Conservation (phyloP, 768 basidiomycete genomes). For the Russula virescens region DNA sequence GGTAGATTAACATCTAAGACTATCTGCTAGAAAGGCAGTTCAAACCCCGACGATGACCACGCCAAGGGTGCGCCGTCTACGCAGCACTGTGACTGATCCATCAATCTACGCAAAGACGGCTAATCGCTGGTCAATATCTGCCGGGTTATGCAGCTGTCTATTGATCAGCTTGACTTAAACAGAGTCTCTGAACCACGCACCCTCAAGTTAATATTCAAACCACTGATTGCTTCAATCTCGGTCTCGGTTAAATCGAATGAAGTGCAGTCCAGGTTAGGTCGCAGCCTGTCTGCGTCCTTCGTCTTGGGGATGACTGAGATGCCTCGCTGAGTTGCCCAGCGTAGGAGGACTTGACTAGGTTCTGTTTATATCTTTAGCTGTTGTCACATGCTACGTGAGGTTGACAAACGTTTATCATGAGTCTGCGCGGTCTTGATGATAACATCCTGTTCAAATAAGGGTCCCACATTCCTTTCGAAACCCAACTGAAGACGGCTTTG, state of each 20-base stretch:
- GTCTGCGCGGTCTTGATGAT: conserved; percentile 43
- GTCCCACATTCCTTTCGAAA: conserved; percentile 43
- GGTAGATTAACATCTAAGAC: too few species aligned
- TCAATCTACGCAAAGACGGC: conserved; percentile 51
- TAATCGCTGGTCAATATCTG: conserved; percentile 56
- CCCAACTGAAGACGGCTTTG: conserved; percentile 61
- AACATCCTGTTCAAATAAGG: conserved; percentile 44
- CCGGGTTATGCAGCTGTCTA: conserved; percentile 63
- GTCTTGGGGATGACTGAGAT: conserved; percentile 48
- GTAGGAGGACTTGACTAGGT: conserved; percentile 41
- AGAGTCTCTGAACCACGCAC: conserved; percentile 36
- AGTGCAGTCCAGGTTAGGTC: conserved; percentile 42
- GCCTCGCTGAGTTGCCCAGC: conserved; percentile 46
- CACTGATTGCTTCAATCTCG: conserved; percentile 52
- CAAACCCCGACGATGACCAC: too few species aligned
- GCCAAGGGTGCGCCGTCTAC: too few species aligned
- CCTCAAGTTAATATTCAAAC: conserved; percentile 57
- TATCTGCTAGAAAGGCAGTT: too few species aligned
- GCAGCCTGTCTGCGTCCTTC: conserved; percentile 35
- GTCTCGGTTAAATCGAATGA: conserved; percentile 47
- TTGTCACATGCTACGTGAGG: neutral
- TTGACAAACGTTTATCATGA: conserved; percentile 48
- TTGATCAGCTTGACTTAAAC: conserved; percentile 7
- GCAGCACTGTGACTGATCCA: too few species aligned
- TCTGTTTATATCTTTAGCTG: conserved; percentile 25